Percentiles rank a stretch among this genome's conserved stretches.
phyloP scores from a whole-genome alignment of 345 rosid genomes.

The Pugionium cornutum region DNA sequence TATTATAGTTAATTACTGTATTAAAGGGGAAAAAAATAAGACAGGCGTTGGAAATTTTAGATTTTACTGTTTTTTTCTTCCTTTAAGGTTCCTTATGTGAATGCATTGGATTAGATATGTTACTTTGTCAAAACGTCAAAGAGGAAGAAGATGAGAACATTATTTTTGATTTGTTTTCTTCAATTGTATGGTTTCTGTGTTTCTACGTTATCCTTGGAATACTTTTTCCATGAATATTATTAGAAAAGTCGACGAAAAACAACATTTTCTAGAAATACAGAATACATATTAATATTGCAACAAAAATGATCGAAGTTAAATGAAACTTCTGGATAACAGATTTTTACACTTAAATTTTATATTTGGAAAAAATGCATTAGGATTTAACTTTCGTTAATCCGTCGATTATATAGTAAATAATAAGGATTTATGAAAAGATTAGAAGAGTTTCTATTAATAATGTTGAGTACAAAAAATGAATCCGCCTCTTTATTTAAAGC shows the following conservation, averaged over 20 bases:
- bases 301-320: not conserved
- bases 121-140: not conserved
- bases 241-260: not conserved
- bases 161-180: not conserved
- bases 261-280: not conserved
- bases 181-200: conserved; percentile 16
- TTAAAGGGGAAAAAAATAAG: conserved; percentile 8
- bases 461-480: too few species aligned
- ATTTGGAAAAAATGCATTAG: too few species aligned
- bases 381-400: too few species aligned
- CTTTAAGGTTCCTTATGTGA: conserved; percentile 4
- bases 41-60: not conserved
- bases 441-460: too few species aligned
- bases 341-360: not conserved
- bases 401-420: too few species aligned
- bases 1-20: conserved; percentile 4
- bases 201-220: conserved; percentile 20
- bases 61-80: not conserved
- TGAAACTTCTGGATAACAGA: not conserved
- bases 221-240: not conserved
- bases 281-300: not conserved
- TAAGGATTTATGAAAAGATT: too few species aligned
- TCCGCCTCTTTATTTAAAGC: too few species aligned
- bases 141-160: not conserved
- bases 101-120: not conserved